Base-by-base conservation (phyloP, 768 basidiomycete genomes). In the Dentipellis fragilis region DNA sequence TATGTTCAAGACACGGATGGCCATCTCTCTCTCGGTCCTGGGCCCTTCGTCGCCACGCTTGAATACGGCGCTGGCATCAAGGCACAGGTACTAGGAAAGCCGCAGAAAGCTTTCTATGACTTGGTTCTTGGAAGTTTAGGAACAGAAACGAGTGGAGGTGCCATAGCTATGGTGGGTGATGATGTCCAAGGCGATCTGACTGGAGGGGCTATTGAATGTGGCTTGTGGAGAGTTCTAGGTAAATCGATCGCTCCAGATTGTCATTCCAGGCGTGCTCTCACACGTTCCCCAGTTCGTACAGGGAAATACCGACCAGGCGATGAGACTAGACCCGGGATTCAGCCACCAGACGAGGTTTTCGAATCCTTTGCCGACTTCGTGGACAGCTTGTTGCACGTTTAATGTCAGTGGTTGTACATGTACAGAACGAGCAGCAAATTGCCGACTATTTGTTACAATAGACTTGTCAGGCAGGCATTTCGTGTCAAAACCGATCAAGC, bases 251-350 rank as follows among this genome's bases (percentile, higher is more conserved):
- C 35, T 19, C 17, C 22, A 51, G 38, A 48, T 42, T 46, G 49
- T 53, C 34, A 50, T 36, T 52, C 36, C 58, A 54, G 45, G 45
- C 51, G 53, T 40, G 21, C 21, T 17, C 50, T 49, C 51, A 61
- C 38, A 37, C 57, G 38, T 52, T 8, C n/a, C 19, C 10, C n/a
- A 82, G 85, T 86, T 21, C 75, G 73, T 63, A 84, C 85, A 5
- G 86, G 87, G 10, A 89, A 87, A 62, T 87, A 85, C 63, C 73
- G 85, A 2, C 17, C 68, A 3, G 84, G 81, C 2, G 81, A 84
- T 60, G 86, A 87, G 65, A 53, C 46, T 5, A 69, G 67, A 54
- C 53, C 59, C 14, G 74, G 71, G 0, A 58, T 67, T 2, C 58
- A 63, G 6, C 71, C 76, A 29, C 82, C 82, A 3, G 78, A 84